Conservation (phyloP, 2,329 filamentous ascomycete genomes). For the Fusarium udum region DNA sequence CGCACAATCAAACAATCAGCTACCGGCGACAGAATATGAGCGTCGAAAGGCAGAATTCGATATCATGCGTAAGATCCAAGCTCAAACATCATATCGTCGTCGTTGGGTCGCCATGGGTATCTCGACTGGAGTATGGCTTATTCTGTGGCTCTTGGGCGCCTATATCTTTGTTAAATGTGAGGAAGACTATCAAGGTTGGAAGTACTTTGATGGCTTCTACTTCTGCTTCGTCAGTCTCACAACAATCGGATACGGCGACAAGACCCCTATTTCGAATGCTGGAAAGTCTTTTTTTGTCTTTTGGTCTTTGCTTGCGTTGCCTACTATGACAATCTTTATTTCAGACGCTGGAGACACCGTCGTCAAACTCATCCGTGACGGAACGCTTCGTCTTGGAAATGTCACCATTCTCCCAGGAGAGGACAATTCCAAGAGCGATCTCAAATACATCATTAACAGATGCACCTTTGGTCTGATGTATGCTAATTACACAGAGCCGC, state of each 20-base stretch:
- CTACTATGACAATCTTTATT: constrained; percentile 88
- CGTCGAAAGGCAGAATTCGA: constrained; percentile 77
- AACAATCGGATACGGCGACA: constrained; percentile 89
- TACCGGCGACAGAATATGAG: constrained; percentile 58
- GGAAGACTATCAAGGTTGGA: constrained; percentile 66
- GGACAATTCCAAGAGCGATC: constrained; percentile 55
- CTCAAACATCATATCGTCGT: constrained; percentile 69
- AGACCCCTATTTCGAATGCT: constrained; percentile 78
- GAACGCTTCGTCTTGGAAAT: constrained; percentile 65
- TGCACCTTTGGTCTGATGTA: constrained; percentile 58
- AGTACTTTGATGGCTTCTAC: constrained; percentile 84
- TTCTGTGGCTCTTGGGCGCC: constrained; percentile 84
- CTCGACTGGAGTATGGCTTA: constrained; percentile 73
- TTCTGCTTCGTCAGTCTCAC: constrained; percentile 85
- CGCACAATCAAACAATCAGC: constrained; percentile 6
- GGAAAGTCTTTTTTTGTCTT: constrained; percentile 92
- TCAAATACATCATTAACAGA: constrained; percentile 55
- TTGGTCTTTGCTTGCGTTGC: constrained; percentile 86
- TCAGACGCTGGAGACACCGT: constrained; percentile 87
- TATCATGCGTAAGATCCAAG: constrained; percentile 84
- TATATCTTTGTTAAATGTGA: constrained; percentile 72
- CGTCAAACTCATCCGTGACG: constrained; percentile 68
- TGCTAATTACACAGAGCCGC: constrained; percentile 13
- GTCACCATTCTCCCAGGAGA: constrained; percentile 70
- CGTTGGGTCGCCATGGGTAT: constrained; percentile 78